Conservation (phyloP, 1,139 yeast genomes). For the Suhomyces kunorum region DNA sequence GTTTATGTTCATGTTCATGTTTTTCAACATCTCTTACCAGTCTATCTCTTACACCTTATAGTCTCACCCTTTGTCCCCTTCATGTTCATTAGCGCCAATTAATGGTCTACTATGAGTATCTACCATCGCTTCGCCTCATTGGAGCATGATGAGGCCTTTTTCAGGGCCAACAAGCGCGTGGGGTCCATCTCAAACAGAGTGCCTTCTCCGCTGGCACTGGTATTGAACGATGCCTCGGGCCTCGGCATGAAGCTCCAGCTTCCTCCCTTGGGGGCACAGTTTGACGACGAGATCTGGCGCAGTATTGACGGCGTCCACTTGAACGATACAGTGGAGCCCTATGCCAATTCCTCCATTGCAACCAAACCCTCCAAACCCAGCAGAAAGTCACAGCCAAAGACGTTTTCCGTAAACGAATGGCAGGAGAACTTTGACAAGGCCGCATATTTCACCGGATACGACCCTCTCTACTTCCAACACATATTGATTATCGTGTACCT, state of each 20-base stretch:
- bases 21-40: slow-evolving; percentile 5
- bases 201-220: slow-evolving; percentile 3
- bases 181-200: neutral
- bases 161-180: slow-evolving; percentile 12
- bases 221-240: neutral
- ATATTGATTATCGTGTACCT: slow-evolving; percentile 56
- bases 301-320: slow-evolving; percentile 8
- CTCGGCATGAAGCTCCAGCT: no score
- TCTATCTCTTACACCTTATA: neutral
- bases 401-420: slow-evolving; percentile 33
- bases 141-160: slow-evolving; percentile 35
- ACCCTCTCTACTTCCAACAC: slow-evolving; percentile 52
- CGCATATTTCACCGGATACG: slow-evolving; percentile 57
- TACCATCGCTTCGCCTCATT: slow-evolving; percentile 43
- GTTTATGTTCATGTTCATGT: slow-evolving; percentile 12
- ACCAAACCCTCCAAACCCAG: neutral
- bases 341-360: neutral
- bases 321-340: neutral
- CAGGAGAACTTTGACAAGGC: slow-evolving; percentile 48
- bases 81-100: neutral
- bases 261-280: slow-evolving; percentile 12
- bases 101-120: slow-evolving; percentile 23
- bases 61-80: neutral
- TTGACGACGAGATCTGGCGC: slow-evolving; percentile 9
- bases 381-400: neutral